A percentile compares a stretch with the other conserved stretches of the same genome.
phyloP scores from a whole-genome alignment of 768 basidiomycete genomes.

The Mycena chlorophos region DNA sequence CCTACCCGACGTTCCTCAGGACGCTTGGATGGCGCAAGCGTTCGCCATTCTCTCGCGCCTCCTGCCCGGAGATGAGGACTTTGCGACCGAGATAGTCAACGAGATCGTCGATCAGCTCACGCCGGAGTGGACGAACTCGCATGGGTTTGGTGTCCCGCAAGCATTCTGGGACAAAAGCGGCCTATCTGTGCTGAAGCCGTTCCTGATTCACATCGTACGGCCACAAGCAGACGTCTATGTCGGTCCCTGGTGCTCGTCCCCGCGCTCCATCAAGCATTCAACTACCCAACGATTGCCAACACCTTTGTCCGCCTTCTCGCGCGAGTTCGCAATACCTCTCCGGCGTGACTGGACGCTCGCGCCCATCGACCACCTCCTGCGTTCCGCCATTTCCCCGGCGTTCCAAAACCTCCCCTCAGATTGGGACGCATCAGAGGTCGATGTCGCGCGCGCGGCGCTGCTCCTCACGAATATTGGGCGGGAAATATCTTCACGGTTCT shows the following conservation, averaged over 20 bases:
- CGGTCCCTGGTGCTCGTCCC: conserved; percentile 50
- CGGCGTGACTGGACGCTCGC: conserved; percentile 65
- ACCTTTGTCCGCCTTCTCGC: conserved; percentile 20
- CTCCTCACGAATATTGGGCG: conserved; percentile 55
- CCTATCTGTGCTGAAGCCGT: conserved; percentile 55
- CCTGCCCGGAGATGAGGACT: conserved; percentile 75
- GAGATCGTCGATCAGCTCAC: conserved; percentile 40
- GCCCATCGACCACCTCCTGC: conserved; percentile 76
- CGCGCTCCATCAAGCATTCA: conserved; percentile 54
- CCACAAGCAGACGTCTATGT: conserved; percentile 45
- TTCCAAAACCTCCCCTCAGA: conserved; percentile 64
- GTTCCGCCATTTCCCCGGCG: conserved; percentile 68
- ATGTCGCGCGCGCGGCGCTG: conserved; percentile 70
- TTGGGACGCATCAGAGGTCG: conserved; percentile 81
- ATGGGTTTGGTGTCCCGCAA: conserved; percentile 37
- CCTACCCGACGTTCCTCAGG: conserved; percentile 54
- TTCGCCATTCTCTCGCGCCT: conserved; percentile 55
- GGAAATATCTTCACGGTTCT: conserved; percentile 44
- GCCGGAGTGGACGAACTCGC: conserved; percentile 40
- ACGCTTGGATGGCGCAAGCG: conserved; percentile 69
- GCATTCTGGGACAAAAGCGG: conserved; percentile 54
- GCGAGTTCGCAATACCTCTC: conserved; percentile 47
- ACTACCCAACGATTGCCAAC: conserved; percentile 55
- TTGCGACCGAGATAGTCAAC: conserved; percentile 44
- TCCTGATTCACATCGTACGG: conserved; percentile 51